Base-by-base conservation (phyloP, 495 filamentous ascomycete genomes). In the Apiosordaria backusii region DNA sequence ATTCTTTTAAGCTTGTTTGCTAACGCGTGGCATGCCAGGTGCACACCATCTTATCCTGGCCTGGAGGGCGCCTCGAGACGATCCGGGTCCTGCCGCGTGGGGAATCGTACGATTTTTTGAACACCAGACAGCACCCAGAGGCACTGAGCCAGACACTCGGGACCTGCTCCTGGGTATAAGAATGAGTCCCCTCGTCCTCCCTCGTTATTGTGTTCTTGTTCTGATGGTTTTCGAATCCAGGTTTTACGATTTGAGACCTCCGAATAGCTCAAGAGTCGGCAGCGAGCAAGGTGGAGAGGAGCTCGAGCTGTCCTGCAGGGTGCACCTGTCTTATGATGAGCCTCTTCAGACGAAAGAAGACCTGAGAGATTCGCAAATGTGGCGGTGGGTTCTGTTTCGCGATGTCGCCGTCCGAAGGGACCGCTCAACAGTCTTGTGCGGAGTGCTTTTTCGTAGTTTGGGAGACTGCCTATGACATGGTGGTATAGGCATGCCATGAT, bases 61-160 rank as follows among this genome's bases (percentile, higher is more conserved):
- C 65, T 15, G 61, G 63, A 65, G 65, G 62, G 19, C 50, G 54
- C 53, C 54, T 65, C 27, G 70, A 45, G 35, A 65, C 64, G 72
- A 72, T 74, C 72, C 71, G 68, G 70, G 23, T 68, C 50, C 65
- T 61, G 65, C 72, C 65, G 64, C 66, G 65, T 69, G 65, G 68
- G 66, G 65, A 71, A 74, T 74, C 72, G 72, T 71, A 72, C 72
- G 70, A 72, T 72, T 68, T 68, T 63, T 68, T 66, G 65, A 67
- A 63, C 63, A 50, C 64, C 55, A 52, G 50, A 52, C 59, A 65
- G 60, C 35, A 67, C 63, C 27, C 4, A 13, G n/a, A 29, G 25
- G 29, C 26, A 61, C 59, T 19, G 10, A 27, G 4, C 26, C 57
- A 59, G 22, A 4, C 27, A 18, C 59, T 35, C n/a, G 27, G 59